Percentiles rank a stretch among this genome's conserved stretches.
phyloP scores from a whole-genome alignment of 2,329 filamentous ascomycete genomes.

The Aspergillus arachidicola region DNA sequence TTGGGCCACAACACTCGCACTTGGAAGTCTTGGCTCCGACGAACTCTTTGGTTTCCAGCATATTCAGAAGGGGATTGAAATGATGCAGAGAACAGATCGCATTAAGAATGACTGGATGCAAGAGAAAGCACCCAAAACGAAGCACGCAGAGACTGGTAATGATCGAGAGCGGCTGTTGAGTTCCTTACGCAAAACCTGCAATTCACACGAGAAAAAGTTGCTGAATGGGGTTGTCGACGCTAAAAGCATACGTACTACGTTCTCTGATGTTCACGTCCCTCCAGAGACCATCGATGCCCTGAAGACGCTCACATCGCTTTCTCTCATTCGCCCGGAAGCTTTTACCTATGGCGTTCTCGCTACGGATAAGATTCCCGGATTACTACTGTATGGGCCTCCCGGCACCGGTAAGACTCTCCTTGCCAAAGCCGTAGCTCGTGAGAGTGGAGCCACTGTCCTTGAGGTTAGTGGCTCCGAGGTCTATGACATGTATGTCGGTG shows the following conservation, averaged over 20 bases:
- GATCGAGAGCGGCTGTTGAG: slow-evolving; percentile 48
- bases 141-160: slow-evolving; percentile 34
- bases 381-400: slow-evolving; percentile 84
- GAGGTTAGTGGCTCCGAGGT: slow-evolving; percentile 90
- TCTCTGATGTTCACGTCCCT: slow-evolving; percentile 82
- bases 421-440: slow-evolving; percentile 66
- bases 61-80: slow-evolving; percentile 37
- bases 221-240: slow-evolving; percentile 80
- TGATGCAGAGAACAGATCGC: slow-evolving; percentile 46
- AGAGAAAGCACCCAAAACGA: slow-evolving; percentile 34
- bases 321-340: slow-evolving; percentile 85
- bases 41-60: slow-evolving; percentile 44
- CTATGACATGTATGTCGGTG: slow-evolving; percentile 94
- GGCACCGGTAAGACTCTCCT: slow-evolving; percentile 66
- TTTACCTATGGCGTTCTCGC: slow-evolving; percentile 94
- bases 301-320: slow-evolving; percentile 84
- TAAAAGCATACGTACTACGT: slow-evolving; percentile 80
- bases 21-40: slow-evolving; percentile 51
- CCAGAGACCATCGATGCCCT: slow-evolving; percentile 82
- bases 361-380: slow-evolving; percentile 85
- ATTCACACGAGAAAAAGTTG: slow-evolving; percentile 79
- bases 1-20: slow-evolving; percentile 57
- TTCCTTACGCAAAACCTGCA: slow-evolving; percentile 60
- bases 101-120: slow-evolving; percentile 42
- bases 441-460: slow-evolving; percentile 69